Conservation (phyloP, 768 basidiomycete genomes). For the Dacryopinax spathularia region DNA sequence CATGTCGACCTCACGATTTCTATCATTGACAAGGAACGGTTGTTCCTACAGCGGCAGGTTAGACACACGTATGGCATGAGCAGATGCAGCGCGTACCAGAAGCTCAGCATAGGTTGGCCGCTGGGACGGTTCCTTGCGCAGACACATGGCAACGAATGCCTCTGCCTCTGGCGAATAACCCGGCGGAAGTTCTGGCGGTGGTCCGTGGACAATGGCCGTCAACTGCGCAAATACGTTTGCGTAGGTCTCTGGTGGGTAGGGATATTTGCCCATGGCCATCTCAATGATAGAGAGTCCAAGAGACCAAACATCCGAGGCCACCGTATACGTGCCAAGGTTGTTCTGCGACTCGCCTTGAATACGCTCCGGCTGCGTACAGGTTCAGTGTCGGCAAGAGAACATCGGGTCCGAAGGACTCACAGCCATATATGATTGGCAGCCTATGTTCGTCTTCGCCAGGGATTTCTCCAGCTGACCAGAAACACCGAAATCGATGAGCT, state of each 20-base stretch:
- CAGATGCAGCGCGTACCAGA: constrained; percentile 36
- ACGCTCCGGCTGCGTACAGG: constrained; percentile 73
- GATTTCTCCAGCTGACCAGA: constrained; percentile 94
- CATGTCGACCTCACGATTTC: constrained; percentile 62
- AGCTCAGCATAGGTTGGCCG: constrained; percentile 76
- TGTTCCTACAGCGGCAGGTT: constrained; percentile 38
- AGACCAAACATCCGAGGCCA: constrained; percentile 96
- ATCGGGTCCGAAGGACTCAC: constrained; percentile 46
- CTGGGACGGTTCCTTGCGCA: constrained; percentile 63
- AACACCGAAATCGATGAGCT: constrained; percentile 97
- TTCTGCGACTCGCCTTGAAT: constrained; percentile 89
- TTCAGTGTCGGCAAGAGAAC: neutral
- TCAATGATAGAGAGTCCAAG: constrained; percentile 89
- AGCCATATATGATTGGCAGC: constrained; percentile 98
- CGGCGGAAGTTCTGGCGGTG: constrained; percentile 73
- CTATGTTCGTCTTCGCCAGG: constrained; percentile 95
- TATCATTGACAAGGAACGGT: constrained; percentile 58
- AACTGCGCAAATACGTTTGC: constrained; percentile 92
- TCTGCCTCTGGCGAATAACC: constrained; percentile 53
- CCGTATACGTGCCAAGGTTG: constrained; percentile 78
- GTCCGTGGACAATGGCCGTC: constrained; percentile 92
- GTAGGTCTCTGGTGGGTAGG: constrained; percentile 95
- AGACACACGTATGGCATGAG: neutral
- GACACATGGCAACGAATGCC: constrained; percentile 54
- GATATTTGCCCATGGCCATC: constrained; percentile 74